These are phyloP conservation scores for Mucor circinelloides DNA, from an alignment of 371 early-diverging fungal species.

Conservation along the genomic window DNA sequence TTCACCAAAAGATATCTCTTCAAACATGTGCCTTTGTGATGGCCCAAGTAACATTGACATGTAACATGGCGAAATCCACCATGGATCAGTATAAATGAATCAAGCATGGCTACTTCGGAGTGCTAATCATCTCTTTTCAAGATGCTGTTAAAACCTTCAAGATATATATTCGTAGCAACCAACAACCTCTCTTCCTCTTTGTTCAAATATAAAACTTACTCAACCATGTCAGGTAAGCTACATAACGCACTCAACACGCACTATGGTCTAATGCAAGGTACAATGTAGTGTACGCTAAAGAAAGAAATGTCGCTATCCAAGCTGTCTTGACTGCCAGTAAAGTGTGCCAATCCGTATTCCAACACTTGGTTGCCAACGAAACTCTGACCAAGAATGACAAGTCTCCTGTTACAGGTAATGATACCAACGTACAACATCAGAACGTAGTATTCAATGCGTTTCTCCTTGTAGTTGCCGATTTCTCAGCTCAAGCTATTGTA, in stretches of 20 bases:
- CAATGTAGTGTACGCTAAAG: conserved; percentile 54
- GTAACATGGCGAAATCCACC: neutral
- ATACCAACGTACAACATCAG: neutral
- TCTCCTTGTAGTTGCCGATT: conserved; percentile 82
- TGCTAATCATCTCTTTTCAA: conserved; percentile 3
- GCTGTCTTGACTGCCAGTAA: conserved; percentile 87
- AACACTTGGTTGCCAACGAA: conserved; percentile 74
- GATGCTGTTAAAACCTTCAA: neutral
- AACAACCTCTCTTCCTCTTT: neutral
- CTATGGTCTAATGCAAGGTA: neutral
- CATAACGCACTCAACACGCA: neutral
- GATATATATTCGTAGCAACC: neutral
- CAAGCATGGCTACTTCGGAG: neutral
- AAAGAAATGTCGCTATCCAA: conserved; percentile 83
- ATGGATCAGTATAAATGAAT: neutral
- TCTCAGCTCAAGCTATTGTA: conserved; percentile 95
- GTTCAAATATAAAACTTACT: neutral
- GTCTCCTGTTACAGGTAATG: conserved; percentile 93
- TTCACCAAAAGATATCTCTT: neutral
- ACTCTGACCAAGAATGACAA: conserved; percentile 90
- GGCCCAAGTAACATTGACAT: neutral
- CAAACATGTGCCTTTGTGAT: neutral
- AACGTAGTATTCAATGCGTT: neutral
- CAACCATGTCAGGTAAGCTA: neutral
- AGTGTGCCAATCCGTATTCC: conserved; percentile 85